Evolutionary conservation across 1,284 basidiomycete genomes (phyloP).

Genomic region (Singerocomus inundabilis): DNA sequence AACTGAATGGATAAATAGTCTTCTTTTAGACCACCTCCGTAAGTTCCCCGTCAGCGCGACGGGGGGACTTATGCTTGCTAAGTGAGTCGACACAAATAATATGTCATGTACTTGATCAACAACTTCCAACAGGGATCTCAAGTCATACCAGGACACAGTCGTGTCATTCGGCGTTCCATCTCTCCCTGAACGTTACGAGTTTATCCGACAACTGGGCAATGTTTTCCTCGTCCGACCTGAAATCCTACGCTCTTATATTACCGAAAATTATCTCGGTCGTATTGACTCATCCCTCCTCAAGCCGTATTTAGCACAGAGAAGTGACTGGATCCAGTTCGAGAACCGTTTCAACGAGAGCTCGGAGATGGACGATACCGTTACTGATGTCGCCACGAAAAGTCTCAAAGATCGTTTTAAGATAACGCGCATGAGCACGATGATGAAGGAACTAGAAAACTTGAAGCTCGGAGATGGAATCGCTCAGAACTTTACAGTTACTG

Average conservation of each 20-base stretch:
- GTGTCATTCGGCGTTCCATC: conserved; percentile 78
- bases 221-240: conserved; percentile 94
- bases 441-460: conserved; percentile 77
- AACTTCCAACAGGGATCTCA: conserved; percentile 72
- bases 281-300: conserved; percentile 87
- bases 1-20: conserved; percentile 43
- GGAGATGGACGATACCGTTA: conserved; percentile 42
- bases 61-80: conserved; percentile 97
- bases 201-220: conserved; percentile 96
- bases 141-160: conserved; percentile 93
- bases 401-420: conserved; percentile 68
- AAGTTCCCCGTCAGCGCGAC: conserved; percentile 97
- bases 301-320: conserved; percentile 89
- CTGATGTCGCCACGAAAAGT: conserved; percentile 46
- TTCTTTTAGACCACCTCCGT: conserved; percentile 91
- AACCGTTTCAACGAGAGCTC: conserved; percentile 68
- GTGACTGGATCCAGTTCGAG: conserved; percentile 84
- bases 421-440: conserved; percentile 71
- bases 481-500: conserved; percentile 48
- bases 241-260: conserved; percentile 90
- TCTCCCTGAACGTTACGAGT: conserved; percentile 95
- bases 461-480: conserved; percentile 59
- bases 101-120: conserved; percentile 2
- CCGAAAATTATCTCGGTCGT: conserved; percentile 86
- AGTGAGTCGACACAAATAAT: conserved; percentile 52